Evolutionary conservation across 805 yeast species (phyloP).

Genomic region (Helenozyma rhizophorensis): DNA sequence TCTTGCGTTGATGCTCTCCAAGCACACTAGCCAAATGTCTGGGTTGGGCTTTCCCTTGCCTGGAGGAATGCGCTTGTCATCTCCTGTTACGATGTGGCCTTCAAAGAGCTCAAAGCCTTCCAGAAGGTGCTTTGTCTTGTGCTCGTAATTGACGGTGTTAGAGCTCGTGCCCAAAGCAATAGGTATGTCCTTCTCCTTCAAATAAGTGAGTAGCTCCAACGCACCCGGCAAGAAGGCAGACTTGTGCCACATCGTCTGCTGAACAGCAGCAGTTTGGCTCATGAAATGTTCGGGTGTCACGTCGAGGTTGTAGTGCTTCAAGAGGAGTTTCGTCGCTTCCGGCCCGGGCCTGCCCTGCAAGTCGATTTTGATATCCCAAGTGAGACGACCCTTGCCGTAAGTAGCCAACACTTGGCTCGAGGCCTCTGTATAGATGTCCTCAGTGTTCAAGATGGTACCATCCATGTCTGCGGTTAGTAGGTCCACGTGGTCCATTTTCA

Average conservation of each 20-base stretch:
- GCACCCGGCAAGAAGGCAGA: conserved; percentile 84
- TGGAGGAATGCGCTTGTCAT: conserved; percentile 72
- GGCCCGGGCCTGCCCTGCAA: conserved; percentile 91
- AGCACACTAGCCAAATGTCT: conserved; percentile 84
- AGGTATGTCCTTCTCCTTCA: conserved; percentile 57
- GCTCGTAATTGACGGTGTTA: conserved; percentile 49
- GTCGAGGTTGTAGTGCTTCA: conserved; percentile 55
- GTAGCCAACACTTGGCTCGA: conserved; percentile 60
- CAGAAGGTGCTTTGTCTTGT: conserved; percentile 68
- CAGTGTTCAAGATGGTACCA: conserved; percentile 89
- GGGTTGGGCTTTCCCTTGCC: conserved; percentile 95
- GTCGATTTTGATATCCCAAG: conserved; percentile 86
- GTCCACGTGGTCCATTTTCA: conserved; percentile 5
- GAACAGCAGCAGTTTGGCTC: conserved; percentile 48
- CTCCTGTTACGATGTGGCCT: conserved; percentile 76
- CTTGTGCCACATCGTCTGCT: conserved; percentile 56
- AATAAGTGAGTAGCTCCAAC: conserved; percentile 52
- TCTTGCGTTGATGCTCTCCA: conserved; percentile 60
- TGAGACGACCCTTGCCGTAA: conserved; percentile 72
- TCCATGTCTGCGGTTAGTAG: conserved; percentile 68
- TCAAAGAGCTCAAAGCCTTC: conserved; percentile 62
- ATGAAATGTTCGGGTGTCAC: conserved; percentile 66
- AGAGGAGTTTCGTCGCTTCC: conserved; percentile 59
- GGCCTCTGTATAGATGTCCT: conserved; percentile 82
- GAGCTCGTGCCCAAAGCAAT: conserved; percentile 92